Base-by-base conservation (phyloP, 164 flowering plant species). In the Vitis rotundifolia region DNA sequence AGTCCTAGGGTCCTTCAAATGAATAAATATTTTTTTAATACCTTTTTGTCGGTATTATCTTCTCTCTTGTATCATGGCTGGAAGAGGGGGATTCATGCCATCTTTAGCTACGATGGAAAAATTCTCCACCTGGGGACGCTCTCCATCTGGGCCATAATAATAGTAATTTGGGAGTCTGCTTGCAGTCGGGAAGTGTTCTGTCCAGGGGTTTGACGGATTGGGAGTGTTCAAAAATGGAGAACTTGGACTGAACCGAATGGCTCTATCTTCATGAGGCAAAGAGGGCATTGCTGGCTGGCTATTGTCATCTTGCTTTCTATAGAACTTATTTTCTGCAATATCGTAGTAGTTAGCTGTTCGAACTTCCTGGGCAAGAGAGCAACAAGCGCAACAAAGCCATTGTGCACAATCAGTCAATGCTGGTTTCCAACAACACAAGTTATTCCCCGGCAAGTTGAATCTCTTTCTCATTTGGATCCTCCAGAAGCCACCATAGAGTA, bases 401-500 rank as follows among this genome's bases (percentile, higher is more conserved):
- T 84, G 80, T 2, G 84, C 79, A 69, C 93, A 95, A 78, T 95
- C 99, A 15, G 90, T 57, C 62, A 86, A 70, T 10, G 82, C 84
- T 1, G 99, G 86, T 54, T 79, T 54, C 4, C 85, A 86, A 74
- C 80, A 91, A 67, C 97, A 95, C 62, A 83, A 82, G 61, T 77
- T 66, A 73, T 83, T 80, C 22, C 77, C 69, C 0, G 98, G 97
- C 78, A 95, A 80, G 57, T 89, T 87, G 75, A 80, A 95, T 77
- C 90, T 86, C 84, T 90, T 95, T 66, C 99, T 88, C 94, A 95
- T 89, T 68, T 87, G 94, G 67, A 90, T 91, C 81, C 99, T 93
- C 99, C 99, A 93, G 71, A 91, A 93, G 14, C 99, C 99, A 63
- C 99, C 99, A 73, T 93, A 93, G 14, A 95, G 90, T 50, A 95